A percentile compares a stretch with the other conserved stretches of the same genome.
These are phyloP conservation scores for Alternaria sp. DNA, from an alignment of 2,329 filamentous ascomycete species.

Conservation along the genomic window DNA sequence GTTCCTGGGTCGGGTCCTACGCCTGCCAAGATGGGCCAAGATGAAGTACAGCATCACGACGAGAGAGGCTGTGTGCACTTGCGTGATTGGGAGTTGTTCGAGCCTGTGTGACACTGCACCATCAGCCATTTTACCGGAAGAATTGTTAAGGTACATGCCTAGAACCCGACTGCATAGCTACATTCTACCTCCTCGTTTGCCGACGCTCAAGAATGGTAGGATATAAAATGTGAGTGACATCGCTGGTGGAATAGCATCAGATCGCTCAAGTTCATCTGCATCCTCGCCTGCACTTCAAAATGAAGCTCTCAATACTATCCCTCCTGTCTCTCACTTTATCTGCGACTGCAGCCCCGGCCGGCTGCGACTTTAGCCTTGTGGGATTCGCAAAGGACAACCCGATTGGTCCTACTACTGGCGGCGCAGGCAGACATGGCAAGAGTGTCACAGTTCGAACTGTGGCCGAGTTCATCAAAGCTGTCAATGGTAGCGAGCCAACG, in stretches of 20 bases:
- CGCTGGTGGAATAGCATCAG: conserved; percentile 4
- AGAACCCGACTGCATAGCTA: background rate
- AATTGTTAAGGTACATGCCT: conserved; percentile 13
- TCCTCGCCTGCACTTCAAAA: conserved; percentile 18
- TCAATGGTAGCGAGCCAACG: conserved; percentile 35
- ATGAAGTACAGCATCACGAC: conserved; percentile 7
- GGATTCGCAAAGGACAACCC: conserved; percentile 49
- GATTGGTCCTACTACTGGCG: conserved; percentile 46
- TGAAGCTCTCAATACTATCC: conserved; percentile 40
- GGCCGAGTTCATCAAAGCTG: conserved; percentile 39
- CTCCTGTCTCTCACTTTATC: conserved; percentile 30
- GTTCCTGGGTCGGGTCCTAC: conserved; percentile 18
- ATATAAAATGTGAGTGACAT: conserved; percentile 10
- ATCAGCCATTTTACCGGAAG: conserved; percentile 25
- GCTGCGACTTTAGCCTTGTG: conserved; percentile 39
- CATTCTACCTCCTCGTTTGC: background rate
- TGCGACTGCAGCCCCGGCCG: conserved; percentile 31
- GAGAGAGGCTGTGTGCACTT: conserved; percentile 9
- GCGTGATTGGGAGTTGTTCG: conserved; percentile 7
- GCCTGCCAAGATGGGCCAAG: conserved; percentile 20
- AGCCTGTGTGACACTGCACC: conserved; percentile 11
- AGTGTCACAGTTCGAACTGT: conserved; percentile 43
- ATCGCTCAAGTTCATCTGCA: conserved; percentile 2
- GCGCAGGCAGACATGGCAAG: conserved; percentile 38
- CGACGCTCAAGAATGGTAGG: background rate